A percentile compares a stretch with the other conserved stretches of the same genome.
Evolutionary conservation across 1,139 yeast species (phyloP).

Genomic region (Debaryomyces robertsiae): DNA sequence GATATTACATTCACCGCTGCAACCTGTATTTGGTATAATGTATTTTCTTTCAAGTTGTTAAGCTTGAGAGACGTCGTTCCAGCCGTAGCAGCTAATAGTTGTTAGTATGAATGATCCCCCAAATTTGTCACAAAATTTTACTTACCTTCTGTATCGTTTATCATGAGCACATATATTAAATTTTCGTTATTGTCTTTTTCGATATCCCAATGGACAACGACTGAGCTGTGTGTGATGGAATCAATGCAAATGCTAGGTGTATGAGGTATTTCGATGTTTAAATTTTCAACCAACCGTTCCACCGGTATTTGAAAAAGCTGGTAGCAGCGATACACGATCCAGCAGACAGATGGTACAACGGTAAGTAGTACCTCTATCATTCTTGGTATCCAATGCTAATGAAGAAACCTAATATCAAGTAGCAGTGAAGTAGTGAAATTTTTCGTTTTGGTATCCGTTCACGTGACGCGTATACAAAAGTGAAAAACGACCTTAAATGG

Average conservation of each 20-base stretch:
- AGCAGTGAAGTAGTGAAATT: slow-evolving; percentile 5
- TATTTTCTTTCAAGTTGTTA: slow-evolving; percentile 31
- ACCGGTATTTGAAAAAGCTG: slow-evolving; percentile 41
- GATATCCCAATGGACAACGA: slow-evolving; percentile 49
- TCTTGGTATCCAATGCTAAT: background rate
- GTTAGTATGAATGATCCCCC: slow-evolving; percentile 10
- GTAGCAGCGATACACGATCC: slow-evolving; percentile 46
- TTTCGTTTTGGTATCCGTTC: slow-evolving; percentile 4
- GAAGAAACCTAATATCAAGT: no score
- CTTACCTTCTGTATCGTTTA: slow-evolving; percentile 36
- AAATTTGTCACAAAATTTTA: slow-evolving; percentile 1
- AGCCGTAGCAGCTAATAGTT: slow-evolving; percentile 33
- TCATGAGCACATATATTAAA: slow-evolving; percentile 37
- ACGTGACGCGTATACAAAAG: no score
- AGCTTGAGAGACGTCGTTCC: slow-evolving; percentile 42
- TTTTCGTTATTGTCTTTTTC: slow-evolving; percentile 34
- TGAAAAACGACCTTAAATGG: no score
- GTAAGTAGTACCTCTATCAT: slow-evolving; percentile 47
- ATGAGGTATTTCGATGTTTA: slow-evolving; percentile 47
- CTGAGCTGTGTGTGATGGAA: slow-evolving; percentile 31
- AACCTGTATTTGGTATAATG: slow-evolving; percentile 40
- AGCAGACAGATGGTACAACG: slow-evolving; percentile 44
- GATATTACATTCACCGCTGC: slow-evolving; percentile 42
- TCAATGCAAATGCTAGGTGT: slow-evolving; percentile 45
- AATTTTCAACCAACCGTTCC: slow-evolving; percentile 36